A percentile compares a stretch with the other conserved stretches of the same genome.
These are phyloP conservation scores for Babesia microti DNA, from an alignment of 169 alveolate genomes.

Conservation along the genomic window DNA sequence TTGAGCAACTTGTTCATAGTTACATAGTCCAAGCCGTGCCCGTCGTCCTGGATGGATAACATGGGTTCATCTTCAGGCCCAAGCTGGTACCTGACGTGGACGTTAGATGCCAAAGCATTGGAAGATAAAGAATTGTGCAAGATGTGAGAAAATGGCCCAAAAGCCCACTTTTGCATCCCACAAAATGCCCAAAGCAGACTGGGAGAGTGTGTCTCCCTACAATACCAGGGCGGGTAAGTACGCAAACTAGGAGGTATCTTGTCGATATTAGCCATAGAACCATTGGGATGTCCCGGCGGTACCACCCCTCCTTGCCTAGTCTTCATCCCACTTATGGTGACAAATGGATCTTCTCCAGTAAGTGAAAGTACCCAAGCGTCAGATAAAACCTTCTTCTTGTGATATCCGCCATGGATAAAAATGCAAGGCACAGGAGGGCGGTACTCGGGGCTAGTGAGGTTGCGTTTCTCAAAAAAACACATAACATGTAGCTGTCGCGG, in stretches of 20 bases:
- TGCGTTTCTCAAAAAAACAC: conserved; percentile 62
- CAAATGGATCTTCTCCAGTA: conserved; percentile 63
- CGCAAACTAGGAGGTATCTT: conserved; percentile 21
- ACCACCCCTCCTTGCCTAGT: no score
- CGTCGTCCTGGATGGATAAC: conserved; percentile 69
- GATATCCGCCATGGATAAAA: conserved; percentile 68
- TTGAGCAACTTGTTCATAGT: conserved; percentile 61
- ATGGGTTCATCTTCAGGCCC: conserved; percentile 58
- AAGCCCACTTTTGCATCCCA: conserved; percentile 65
- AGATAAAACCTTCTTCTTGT: conserved; percentile 51
- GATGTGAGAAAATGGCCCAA: conserved; percentile 74
- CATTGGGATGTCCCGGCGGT: no score
- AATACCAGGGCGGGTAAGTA: conserved; percentile 57
- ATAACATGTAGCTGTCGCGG: conserved; percentile 66
- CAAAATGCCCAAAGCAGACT: conserved; percentile 60
- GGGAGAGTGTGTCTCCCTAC: conserved; percentile 66
- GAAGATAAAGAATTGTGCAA: conserved; percentile 61
- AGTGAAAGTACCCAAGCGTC: conserved; percentile 68
- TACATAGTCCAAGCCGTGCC: conserved; percentile 60
- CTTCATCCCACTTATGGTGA: conserved; percentile 22
- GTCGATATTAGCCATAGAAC: conserved; percentile 31
- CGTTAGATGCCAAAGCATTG: conserved; percentile 43
- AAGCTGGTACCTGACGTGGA: conserved; percentile 48
- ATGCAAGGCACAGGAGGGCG: conserved; percentile 66
- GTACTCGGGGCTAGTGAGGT: conserved; percentile 52